Evolutionary conservation across 352 stramenopile species (phyloP), one percentile per base, ranked within the genome.

Genomic region (Globisporangium paddicum): DNA sequence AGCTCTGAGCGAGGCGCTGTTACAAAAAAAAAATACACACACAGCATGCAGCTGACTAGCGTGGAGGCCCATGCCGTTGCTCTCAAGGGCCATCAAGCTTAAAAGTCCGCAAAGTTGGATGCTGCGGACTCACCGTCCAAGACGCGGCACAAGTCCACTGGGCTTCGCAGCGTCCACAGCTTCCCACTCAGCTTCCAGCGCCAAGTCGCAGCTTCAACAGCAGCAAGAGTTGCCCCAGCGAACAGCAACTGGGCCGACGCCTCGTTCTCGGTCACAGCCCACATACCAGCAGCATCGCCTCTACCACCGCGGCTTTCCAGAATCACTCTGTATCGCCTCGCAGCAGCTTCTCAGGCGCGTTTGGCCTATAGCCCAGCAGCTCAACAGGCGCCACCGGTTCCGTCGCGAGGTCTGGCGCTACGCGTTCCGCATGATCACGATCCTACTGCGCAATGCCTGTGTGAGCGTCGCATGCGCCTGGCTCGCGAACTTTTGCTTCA

Each of bases 401-500:
- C 48, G 48, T 2, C 16, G 5, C n/a, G 19, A 55, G 18, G 18
- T 55, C n/a, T 45, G 48, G 48, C 30, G 11, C 13, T 55, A 30
- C 4, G 51, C 37, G 3, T 32, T 46, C 9, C 51, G 44, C 6
- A 58, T 35, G 23, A 5, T 48, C 25, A 6, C 11, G 1, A 37
- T 72, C 26, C 38, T 75, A 1, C 26, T 72, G 28, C 57, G 57
- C n/a, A 75, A 75, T 56, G 57, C 49, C 16, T 41, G 57, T n/a
- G 54, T 56, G 7, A 72, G 67, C 42, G 59, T 66, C 26, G 42
- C 44, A 14, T 71, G 60, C 32, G 67, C 64, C 3, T 72, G 60
- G 64, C 23, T 66, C 54, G 56, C 37, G 1, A 74, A 74, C 40
- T 53, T 54, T 0, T 71, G 61, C 46, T 74, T 67, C 58, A 71